phyloP scores from a whole-genome alignment of 2,329 filamentous ascomycete genomes.

The Aspergillus fischeri region DNA sequence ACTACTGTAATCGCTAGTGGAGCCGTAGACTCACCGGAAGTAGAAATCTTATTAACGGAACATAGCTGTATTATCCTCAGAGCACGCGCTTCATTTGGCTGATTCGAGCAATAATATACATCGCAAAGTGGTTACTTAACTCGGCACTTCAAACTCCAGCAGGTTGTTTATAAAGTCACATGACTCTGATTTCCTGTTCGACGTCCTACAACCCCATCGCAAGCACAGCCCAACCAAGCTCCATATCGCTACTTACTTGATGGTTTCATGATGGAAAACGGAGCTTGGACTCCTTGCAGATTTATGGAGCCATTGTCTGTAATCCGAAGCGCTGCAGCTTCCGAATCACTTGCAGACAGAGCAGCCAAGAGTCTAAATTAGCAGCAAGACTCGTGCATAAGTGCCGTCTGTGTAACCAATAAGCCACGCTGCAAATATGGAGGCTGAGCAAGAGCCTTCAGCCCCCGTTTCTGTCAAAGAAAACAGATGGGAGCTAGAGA shows the following conservation, averaged over 20 bases:
- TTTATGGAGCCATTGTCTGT: neutral
- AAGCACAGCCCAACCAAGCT: neutral
- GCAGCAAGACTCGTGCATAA: neutral
- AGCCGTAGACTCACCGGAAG: neutral
- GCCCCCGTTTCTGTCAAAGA: neutral
- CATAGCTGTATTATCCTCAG: no score
- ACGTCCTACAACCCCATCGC: neutral
- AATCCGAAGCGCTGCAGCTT: neutral
- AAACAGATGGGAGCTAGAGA: neutral
- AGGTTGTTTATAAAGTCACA: neutral
- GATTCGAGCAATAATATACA: no score
- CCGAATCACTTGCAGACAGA: neutral
- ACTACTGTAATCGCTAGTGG: neutral
- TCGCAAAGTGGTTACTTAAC: no score
- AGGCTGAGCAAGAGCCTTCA: neutral
- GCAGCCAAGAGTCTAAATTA: neutral
- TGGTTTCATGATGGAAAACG: neutral
- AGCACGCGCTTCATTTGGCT: no score
- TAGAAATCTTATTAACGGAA: no score
- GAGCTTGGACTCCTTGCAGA: neutral
- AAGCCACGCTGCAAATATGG: neutral
- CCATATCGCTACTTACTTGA: neutral
- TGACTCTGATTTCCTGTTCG: no score
- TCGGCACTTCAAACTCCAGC: no score
- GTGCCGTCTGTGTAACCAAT: neutral